Evolutionary conservation across 2,329 filamentous ascomycete genomes (phyloP).

Genomic region (Pseudopyrenochaeta lycopersici): DNA sequence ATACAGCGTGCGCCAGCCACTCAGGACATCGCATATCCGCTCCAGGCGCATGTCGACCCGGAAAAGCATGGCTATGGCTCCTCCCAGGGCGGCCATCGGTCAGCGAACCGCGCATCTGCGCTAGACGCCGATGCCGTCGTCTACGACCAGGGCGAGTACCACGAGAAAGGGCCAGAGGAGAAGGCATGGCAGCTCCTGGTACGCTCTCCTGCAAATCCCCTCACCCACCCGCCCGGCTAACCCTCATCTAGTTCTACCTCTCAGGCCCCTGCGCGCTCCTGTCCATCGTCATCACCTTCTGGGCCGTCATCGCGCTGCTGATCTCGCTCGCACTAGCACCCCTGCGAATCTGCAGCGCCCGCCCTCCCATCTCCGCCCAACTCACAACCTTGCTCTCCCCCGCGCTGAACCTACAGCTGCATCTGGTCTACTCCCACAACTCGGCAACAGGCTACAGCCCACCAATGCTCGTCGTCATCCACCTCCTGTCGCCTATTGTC

Average conservation of each 20-base stretch:
- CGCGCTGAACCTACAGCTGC: conserved; percentile 61
- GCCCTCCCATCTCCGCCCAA: conserved; percentile 59
- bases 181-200: conserved; percentile 57
- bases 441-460: conserved; percentile 49
- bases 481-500: conserved; percentile 65
- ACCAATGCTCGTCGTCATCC: conserved; percentile 60
- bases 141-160: conserved; percentile 49
- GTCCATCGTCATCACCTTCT: conserved; percentile 63
- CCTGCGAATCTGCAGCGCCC: conserved; percentile 62
- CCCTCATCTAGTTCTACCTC: conserved; percentile 58
- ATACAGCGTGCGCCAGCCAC: conserved; percentile 18
- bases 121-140: conserved; percentile 32
- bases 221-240: conserved; percentile 13
- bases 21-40: conserved; percentile 27
- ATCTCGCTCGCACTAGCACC: conserved; percentile 60
- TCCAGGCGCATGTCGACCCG: conserved; percentile 42
- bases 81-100: conserved; percentile 25
- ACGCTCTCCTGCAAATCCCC: conserved; percentile 14
- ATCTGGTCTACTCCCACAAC: conserved; percentile 56
- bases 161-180: conserved; percentile 51
- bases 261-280: conserved; percentile 64
- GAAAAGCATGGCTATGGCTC: conserved; percentile 40
- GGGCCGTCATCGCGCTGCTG: conserved; percentile 60
- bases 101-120: conserved; percentile 28
- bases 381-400: conserved; percentile 63